Evolutionary conservation across 306 rosid genomes (phyloP).

Genomic region (Quercus glauca): DNA sequence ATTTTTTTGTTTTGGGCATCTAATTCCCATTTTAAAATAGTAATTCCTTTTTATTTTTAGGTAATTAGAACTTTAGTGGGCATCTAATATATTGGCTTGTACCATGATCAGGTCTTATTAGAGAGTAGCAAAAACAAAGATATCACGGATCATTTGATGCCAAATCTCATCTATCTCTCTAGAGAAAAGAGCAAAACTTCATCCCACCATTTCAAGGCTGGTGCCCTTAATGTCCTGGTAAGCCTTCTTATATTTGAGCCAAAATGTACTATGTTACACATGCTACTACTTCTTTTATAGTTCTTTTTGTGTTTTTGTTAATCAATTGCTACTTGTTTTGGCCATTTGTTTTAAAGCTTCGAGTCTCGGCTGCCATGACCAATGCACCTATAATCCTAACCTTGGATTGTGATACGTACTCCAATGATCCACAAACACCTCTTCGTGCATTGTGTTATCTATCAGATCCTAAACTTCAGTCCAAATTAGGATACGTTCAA

Average conservation of each 20-base stretch:
- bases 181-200: slow-evolving; percentile 35
- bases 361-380: slow-evolving; percentile 46
- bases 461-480: slow-evolving; percentile 11
- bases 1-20: no score
- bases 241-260: background rate
- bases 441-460: slow-evolving; percentile 36
- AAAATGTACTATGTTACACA: background rate
- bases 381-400: slow-evolving; percentile 43
- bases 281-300: background rate
- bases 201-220: slow-evolving; percentile 47
- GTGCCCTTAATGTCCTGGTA: slow-evolving; percentile 51
- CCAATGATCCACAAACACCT: slow-evolving; percentile 43
- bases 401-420: slow-evolving; percentile 39
- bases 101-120: slow-evolving; percentile 25
- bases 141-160: slow-evolving; percentile 16
- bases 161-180: slow-evolving; percentile 45
- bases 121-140: slow-evolving; percentile 31
- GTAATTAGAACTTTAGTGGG: no score
- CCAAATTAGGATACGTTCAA: slow-evolving; percentile 25
- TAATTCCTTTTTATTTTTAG: no score
- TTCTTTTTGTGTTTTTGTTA: background rate
- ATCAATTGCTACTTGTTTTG: background rate
- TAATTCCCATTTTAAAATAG: no score
- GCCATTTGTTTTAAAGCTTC: slow-evolving; percentile 23
- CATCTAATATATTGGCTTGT: background rate